Conservation (phyloP, 2,329 filamentous ascomycete genomes). For the Exophiala sp. region DNA sequence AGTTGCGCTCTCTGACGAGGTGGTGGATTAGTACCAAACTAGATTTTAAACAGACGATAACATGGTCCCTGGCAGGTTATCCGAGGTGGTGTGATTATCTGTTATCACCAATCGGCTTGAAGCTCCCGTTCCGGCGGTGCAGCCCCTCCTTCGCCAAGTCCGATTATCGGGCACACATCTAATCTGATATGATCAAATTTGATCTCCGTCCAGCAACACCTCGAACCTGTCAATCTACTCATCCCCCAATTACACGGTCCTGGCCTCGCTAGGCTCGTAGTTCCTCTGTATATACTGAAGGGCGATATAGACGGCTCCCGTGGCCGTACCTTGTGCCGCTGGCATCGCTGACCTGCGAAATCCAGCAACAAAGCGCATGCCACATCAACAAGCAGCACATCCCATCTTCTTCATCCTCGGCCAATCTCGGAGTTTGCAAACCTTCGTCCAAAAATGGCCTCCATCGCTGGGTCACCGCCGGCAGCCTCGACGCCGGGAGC, state of each 20-base stretch:
- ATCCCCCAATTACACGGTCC: not conserved
- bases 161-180: conserved; percentile 28
- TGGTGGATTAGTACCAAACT: too few species aligned
- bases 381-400: not conserved
- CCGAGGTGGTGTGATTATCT: conserved; percentile 8
- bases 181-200: conserved; percentile 33
- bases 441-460: conserved; percentile 10
- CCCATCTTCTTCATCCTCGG: conserved; percentile 26
- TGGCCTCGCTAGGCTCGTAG: not conserved
- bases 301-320: not conserved
- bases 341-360: not conserved
- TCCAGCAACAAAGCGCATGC: not conserved
- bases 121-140: too few species aligned
- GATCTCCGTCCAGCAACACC: conserved; percentile 14
- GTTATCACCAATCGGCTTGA: not conserved
- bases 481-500: conserved; percentile 7
- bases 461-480: conserved; percentile 15
- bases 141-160: conserved; percentile 17
- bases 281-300: not conserved
- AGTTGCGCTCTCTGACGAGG: too few species aligned
- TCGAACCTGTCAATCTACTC: conserved; percentile 1
- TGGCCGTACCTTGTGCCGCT: not conserved
- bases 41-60: too few species aligned
- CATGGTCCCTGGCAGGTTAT: not conserved
- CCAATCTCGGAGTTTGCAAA: conserved; percentile 19